phyloP scores from a whole-genome alignment of 768 basidiomycete species.

The Suillus discolor region DNA sequence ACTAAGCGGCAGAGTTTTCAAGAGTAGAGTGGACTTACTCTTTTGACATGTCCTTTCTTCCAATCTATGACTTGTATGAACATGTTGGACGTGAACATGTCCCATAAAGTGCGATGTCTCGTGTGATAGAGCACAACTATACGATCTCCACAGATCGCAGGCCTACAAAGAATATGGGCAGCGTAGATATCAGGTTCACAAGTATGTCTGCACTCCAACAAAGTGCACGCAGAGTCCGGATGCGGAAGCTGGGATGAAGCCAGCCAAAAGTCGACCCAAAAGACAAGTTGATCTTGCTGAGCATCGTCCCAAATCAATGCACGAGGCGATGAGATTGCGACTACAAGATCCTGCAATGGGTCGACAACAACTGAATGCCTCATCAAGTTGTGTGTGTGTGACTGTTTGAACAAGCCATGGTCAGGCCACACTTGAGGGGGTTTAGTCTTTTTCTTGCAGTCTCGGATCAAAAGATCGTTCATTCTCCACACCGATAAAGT shows the following conservation, averaged over 20 bases:
- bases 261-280: background rate
- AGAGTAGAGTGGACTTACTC: background rate
- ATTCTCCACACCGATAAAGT: background rate
- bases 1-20: background rate
- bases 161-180: background rate
- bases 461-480: background rate
- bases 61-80: conserved; percentile 4
- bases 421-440: background rate
- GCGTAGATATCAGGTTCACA: background rate
- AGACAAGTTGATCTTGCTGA: background rate
- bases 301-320: background rate
- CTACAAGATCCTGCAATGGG: conserved; percentile 3
- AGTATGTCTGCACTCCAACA: background rate
- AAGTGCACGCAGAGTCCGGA: background rate
- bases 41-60: background rate
- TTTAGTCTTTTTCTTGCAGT: background rate
- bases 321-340: background rate
- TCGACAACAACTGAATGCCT: background rate
- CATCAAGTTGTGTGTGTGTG: background rate
- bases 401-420: background rate
- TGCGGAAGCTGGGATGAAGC: conserved; percentile 4
- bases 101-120: too few species aligned
- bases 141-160: background rate
- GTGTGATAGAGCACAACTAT: background rate
- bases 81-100: background rate